These are phyloP conservation scores for Barbarea vulgaris DNA, from an alignment of 345 rosid genomes.

Conservation along the genomic window DNA sequence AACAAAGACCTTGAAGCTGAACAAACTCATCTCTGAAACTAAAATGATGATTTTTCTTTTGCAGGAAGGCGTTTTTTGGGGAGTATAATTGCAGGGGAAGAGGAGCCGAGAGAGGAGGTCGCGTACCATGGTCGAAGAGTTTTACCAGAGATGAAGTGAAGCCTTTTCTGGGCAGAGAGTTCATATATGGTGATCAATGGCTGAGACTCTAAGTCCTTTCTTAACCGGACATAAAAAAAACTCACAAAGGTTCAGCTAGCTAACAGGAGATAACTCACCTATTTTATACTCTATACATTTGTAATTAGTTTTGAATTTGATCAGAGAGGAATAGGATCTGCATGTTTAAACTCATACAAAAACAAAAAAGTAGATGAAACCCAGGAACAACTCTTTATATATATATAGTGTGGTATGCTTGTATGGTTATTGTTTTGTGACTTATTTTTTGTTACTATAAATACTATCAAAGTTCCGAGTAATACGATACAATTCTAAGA, in stretches of 20 bases:
- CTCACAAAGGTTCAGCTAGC: slow-evolving; percentile 6
- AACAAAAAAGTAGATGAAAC: background rate
- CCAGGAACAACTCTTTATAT: too few species aligned
- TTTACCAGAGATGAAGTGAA: slow-evolving; percentile 54
- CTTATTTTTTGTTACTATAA: too few species aligned
- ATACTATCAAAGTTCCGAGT: too few species aligned
- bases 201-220: slow-evolving; percentile 51
- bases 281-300: slow-evolving; percentile 21
- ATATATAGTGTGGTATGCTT: too few species aligned
- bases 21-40: background rate
- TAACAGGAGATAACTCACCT: slow-evolving; percentile 33
- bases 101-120: slow-evolving; percentile 64
- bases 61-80: slow-evolving; percentile 78
- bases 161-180: slow-evolving; percentile 58
- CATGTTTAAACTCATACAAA: slow-evolving; percentile 4
- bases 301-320: slow-evolving; percentile 31
- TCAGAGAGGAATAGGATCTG: slow-evolving; percentile 9
- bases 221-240: too few species aligned
- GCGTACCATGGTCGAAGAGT: slow-evolving; percentile 74
- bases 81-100: slow-evolving; percentile 79
- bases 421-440: too few species aligned
- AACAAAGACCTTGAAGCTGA: background rate
- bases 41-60: background rate
- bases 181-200: slow-evolving; percentile 81
- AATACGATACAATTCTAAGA: too few species aligned